A percentile compares a stretch with the other conserved stretches of the same genome.
phyloP scores from a whole-genome alignment of 805 yeast species.

The Ascoidea rubescens region DNA sequence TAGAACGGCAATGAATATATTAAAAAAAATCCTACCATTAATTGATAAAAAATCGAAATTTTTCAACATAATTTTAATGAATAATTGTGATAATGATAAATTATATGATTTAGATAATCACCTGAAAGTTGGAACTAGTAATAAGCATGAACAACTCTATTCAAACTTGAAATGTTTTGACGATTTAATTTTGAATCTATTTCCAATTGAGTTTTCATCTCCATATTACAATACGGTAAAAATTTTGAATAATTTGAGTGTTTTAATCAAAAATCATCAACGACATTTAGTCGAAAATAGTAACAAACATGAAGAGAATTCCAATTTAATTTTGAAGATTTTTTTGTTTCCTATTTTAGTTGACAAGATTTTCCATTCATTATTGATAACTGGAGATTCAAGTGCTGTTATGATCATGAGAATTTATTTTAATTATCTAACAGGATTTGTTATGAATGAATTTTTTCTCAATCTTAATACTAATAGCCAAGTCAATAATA shows the following conservation, averaged over 20 bases:
- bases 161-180: conserved; percentile 74
- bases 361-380: conserved; percentile 64
- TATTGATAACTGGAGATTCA: conserved; percentile 73
- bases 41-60: conserved; percentile 47
- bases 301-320: conserved; percentile 66
- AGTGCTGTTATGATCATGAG: conserved; percentile 87
- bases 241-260: conserved; percentile 54
- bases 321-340: conserved; percentile 74
- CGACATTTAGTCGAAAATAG: background rate
- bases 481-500: too few species aligned
- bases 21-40: conserved; percentile 93
- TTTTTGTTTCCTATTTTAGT: conserved; percentile 89
- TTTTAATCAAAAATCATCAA: too few species aligned
- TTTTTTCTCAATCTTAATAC: too few species aligned
- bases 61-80: conserved; percentile 66
- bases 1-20: conserved; percentile 90
- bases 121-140: conserved; percentile 47
- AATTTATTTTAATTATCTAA: conserved; percentile 49
- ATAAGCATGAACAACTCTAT: conserved; percentile 22
- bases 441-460: conserved; percentile 31
- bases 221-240: conserved; percentile 81
- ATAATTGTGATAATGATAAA: conserved; percentile 47
- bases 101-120: background rate
- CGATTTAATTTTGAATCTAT: conserved; percentile 68
- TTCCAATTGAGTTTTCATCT: conserved; percentile 74